Base-by-base conservation (phyloP, 768 basidiomycete species). In the Suillus cothurnatus region DNA sequence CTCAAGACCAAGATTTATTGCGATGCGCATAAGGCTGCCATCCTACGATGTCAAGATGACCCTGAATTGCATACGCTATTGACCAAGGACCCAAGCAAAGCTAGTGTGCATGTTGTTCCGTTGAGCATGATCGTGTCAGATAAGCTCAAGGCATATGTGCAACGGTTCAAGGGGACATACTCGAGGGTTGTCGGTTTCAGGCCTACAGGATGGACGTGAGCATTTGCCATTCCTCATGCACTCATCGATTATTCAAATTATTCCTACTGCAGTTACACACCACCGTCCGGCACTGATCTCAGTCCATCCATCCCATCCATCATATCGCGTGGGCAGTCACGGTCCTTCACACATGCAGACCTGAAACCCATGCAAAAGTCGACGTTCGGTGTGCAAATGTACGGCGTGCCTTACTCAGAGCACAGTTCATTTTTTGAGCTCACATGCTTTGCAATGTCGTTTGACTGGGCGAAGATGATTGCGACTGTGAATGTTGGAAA, bases 141-240 rank as follows among this genome's bases (percentile, higher is more conserved):
- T 70, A 84, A 85, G 63, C 82, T 99, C 39, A 87, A 88, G 72
- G 77, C 79, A 3, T 99, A 99, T 71, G 79, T 93, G 26, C 87
- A 88, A 50, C 86, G 86, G 7, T 94, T 89, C 72, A 86, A 90
- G 61, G 87, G 87, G 6, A 82, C 79, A 15, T 99, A 90, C 73
- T 84, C 82, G 57, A 88, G 85, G 61, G 86, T 87, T 1, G 82
- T 97, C 15, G 96, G 91, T 0, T 92, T 99, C 69, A 80, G 96
- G 64, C 97, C 97, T 0, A 99, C 97, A 0, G 97, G 97, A 41
- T 99, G 97, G 97, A 93, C 94, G 88, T 97, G 66, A 73, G 93
- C n/a, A 4, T 41, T 36, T 39, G 19, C 73, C 61, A 47, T 53
- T 23, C 23, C 14, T 31, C 31, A 32, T 15, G 23, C 4, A 53